phyloP scores from a whole-genome alignment of 2,329 filamentous ascomycete species.

The Ophiostoma ulmi region DNA sequence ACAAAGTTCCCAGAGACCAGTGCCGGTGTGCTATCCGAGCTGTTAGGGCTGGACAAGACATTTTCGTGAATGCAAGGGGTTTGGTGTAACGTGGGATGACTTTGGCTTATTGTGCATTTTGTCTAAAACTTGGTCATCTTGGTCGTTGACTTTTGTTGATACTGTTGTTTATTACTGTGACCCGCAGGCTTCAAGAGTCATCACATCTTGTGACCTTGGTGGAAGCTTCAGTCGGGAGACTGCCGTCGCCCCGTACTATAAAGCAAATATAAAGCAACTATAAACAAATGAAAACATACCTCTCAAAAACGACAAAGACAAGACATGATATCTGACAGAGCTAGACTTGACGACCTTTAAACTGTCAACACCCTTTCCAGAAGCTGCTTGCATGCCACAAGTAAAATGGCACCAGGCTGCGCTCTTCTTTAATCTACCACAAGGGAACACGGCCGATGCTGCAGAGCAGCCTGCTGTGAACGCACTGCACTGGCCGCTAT shows the following conservation, averaged over 20 bases:
- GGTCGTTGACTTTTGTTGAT: background rate
- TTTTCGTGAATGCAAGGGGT: background rate
- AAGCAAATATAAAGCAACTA: background rate
- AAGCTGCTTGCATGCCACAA: slow-evolving; percentile 1
- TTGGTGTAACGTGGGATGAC: background rate
- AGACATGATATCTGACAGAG: background rate
- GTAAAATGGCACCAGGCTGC: slow-evolving; percentile 9
- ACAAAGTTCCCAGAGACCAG: background rate
- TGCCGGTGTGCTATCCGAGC: background rate
- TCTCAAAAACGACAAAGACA: background rate
- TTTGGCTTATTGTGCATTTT: background rate
- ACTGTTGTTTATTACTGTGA: background rate
- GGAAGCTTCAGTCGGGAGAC: background rate
- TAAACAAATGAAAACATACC: background rate
- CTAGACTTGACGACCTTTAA: background rate
- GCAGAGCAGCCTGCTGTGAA: slow-evolving; percentile 12
- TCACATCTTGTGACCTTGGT: background rate
- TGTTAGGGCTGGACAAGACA: background rate
- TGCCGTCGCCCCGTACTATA: background rate
- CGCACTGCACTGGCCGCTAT: background rate
- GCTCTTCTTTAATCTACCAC: slow-evolving; percentile 5
- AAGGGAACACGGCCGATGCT: slow-evolving; percentile 18
- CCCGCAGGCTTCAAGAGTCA: background rate
- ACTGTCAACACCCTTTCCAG: background rate
- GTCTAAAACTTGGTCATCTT: background rate